phyloP scores from a whole-genome alignment of 2,329 filamentous ascomycete species.

The Trichoderma afroharzianum region DNA sequence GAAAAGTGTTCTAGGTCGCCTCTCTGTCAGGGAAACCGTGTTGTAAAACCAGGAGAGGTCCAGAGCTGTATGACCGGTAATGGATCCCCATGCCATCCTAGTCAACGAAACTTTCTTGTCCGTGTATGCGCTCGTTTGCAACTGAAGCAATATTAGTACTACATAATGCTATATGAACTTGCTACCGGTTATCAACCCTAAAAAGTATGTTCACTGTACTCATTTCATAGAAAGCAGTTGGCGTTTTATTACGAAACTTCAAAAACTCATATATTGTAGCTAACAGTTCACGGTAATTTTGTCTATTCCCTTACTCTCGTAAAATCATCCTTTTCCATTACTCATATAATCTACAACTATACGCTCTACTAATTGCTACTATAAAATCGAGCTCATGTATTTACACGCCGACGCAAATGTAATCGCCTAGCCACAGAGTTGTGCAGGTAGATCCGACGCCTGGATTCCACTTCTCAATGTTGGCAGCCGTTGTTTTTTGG shows the following conservation, averaged over 20 bases:
- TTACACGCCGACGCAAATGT: not conserved
- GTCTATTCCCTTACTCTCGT: no score
- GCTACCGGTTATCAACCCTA: no score
- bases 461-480: not conserved
- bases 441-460: not conserved
- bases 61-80: not conserved
- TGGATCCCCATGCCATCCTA: not conserved
- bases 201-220: no score
- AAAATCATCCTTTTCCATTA: no score
- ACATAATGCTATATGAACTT: no score
- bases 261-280: no score
- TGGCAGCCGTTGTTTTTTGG: not conserved
- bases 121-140: not conserved
- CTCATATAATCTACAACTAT: no score
- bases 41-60: not conserved
- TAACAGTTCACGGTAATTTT: no score
- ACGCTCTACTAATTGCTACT: no score
- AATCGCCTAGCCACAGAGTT: not conserved
- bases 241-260: no score
- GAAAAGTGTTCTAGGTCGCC: not conserved
- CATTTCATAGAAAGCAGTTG: no score
- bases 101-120: not conserved
- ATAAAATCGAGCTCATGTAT: not conserved
- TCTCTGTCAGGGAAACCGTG: not conserved
- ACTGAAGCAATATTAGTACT: not conserved